These are phyloP conservation scores for Coemansia reversa DNA, from an alignment of 192 early-diverging fungal species.

Conservation along the genomic window DNA sequence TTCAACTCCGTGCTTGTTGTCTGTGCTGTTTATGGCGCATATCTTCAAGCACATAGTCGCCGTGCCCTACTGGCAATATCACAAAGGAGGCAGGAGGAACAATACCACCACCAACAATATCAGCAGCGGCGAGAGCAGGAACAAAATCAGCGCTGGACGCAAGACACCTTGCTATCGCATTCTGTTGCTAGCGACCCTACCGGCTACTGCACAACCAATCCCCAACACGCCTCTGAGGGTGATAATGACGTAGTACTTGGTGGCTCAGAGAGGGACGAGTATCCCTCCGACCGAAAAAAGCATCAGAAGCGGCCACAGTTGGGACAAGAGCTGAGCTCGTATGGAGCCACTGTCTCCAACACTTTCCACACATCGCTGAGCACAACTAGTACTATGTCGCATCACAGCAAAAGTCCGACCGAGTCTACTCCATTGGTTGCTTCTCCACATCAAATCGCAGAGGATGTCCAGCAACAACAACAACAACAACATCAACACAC, in stretches of 20 bases:
- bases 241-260: no score
- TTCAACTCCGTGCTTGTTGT: constrained; percentile 28
- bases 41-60: constrained; percentile 14
- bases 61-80: background rate
- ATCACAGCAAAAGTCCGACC: constrained; percentile 10
- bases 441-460: background rate
- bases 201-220: background rate
- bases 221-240: no score
- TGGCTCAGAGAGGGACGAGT: no score
- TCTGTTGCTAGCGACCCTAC: background rate
- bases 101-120: constrained; percentile 6
- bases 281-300: no score
- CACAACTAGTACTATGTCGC: constrained; percentile 19
- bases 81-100: background rate
- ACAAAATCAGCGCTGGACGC: no score
- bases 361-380: constrained; percentile 11
- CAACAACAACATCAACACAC: background rate
- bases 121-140: background rate
- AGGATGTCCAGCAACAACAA: background rate
- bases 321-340: background rate
- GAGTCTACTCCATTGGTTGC: constrained; percentile 34
- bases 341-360: constrained; percentile 16
- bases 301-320: constrained; percentile 3
- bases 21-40: constrained; percentile 17
- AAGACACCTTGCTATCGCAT: background rate